Conservation (phyloP, 106 monocot species). For the Apostasia shenzhenica region DNA sequence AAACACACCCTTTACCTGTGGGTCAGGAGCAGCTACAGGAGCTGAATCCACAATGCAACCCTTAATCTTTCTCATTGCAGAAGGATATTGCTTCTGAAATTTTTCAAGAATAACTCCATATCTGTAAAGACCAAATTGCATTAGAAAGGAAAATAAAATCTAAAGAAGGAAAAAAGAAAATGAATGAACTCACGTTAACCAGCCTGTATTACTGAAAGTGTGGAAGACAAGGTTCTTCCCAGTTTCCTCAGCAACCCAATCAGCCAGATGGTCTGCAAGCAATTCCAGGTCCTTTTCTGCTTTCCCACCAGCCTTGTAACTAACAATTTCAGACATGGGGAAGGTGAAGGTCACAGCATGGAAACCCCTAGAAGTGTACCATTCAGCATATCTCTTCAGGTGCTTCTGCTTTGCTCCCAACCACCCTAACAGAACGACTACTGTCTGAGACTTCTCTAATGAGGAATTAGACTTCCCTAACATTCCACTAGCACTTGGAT, state of each 20-base stretch:
- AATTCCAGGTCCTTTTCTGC: conserved; percentile 51
- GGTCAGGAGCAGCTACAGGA: conserved; percentile 86
- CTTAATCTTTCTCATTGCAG: conserved; percentile 64
- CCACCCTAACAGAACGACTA: conserved; percentile 91
- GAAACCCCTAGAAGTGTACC: conserved; percentile 91
- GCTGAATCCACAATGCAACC: conserved; percentile 94
- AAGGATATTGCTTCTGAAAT: conserved; percentile 69
- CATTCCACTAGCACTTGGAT: conserved; percentile 21
- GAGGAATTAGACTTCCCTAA: conserved; percentile 20
- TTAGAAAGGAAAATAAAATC: background rate
- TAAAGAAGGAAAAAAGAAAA: background rate
- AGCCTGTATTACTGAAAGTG: conserved; percentile 96
- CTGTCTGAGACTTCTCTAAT: conserved; percentile 50
- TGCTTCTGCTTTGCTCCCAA: conserved; percentile 90
- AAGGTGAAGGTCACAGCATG: conserved; percentile 89
- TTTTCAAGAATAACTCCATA: conserved; percentile 93
- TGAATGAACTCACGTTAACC: conserved; percentile 48
- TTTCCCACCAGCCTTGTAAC: conserved; percentile 72
- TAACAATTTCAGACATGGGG: conserved; percentile 71
- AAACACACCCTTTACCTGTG: conserved; percentile 47
- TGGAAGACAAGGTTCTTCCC: conserved; percentile 89
- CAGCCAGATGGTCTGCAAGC: conserved; percentile 72
- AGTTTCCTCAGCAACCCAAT: conserved; percentile 65
- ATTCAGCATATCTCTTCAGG: conserved; percentile 84
- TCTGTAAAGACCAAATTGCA: conserved; percentile 23